Percentiles rank a stretch among this genome's conserved stretches.
Evolutionary conservation across 148 eudicot species (phyloP).

Genomic region (Chenopodium album): DNA sequence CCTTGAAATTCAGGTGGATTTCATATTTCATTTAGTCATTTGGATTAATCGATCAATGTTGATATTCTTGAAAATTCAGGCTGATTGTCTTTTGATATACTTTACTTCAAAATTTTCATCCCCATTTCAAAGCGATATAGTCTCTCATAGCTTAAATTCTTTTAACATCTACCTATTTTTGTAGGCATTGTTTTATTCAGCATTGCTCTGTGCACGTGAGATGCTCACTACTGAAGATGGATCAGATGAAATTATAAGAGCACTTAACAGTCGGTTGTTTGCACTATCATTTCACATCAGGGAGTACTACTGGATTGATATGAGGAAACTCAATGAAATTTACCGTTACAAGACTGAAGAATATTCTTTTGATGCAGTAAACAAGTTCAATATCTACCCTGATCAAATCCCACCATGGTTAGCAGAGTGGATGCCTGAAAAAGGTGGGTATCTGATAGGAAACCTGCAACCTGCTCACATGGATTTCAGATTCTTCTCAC

Average conservation of each 20-base stretch:
- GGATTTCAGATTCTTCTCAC: constrained; percentile 82
- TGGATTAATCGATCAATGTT: background rate
- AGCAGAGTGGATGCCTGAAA: constrained; percentile 78
- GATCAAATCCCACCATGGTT: constrained; percentile 87
- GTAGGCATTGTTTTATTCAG: constrained; percentile 76
- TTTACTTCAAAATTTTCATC: background rate
- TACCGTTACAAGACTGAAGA: constrained; percentile 83
- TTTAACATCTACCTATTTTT: constrained; percentile 7
- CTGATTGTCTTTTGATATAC: background rate
- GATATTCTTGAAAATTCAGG: background rate
- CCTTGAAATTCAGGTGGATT: constrained; percentile 70
- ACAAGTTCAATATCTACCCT: constrained; percentile 88
- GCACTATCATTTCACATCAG: constrained; percentile 79
- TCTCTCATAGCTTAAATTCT: background rate
- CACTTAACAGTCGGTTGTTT: constrained; percentile 61
- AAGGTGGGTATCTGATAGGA: constrained; percentile 83
- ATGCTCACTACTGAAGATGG: constrained; percentile 70
- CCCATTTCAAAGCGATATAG: background rate
- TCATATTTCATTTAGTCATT: background rate
- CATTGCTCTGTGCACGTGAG: constrained; percentile 72
- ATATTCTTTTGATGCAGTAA: constrained; percentile 73
- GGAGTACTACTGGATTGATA: constrained; percentile 76
- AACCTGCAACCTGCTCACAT: constrained; percentile 89
- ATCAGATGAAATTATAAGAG: constrained; percentile 55
- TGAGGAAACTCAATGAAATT: constrained; percentile 75